These are phyloP conservation scores for Penicillium olsonii DNA, from an alignment of 2,329 filamentous ascomycete genomes.

Conservation along the genomic window DNA sequence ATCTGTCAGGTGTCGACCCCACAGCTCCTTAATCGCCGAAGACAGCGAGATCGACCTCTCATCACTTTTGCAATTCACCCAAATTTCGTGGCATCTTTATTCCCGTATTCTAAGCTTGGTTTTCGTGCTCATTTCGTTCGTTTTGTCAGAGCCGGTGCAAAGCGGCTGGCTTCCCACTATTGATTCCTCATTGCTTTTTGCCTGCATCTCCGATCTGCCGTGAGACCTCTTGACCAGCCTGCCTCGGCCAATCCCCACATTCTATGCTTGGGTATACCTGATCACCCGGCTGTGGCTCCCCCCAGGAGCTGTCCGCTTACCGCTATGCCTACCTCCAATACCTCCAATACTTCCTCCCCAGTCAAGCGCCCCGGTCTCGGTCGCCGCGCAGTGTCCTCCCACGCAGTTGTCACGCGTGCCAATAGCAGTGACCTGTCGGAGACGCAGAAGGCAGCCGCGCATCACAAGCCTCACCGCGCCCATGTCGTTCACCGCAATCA, in stretches of 20 bases:
- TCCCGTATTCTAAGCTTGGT: neutral
- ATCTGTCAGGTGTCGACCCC: neutral
- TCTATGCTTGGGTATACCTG: constrained; percentile 22
- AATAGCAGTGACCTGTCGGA: constrained; percentile 34
- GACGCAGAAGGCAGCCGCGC: constrained; percentile 33
- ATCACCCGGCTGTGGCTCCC: constrained; percentile 22
- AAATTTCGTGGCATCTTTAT: neutral
- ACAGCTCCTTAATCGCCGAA: constrained; percentile 17
- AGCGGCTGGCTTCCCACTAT: constrained; percentile 15
- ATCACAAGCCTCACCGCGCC: constrained; percentile 42
- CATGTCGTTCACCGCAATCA: constrained; percentile 48
- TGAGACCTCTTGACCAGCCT: constrained; percentile 22
- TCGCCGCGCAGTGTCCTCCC: constrained; percentile 43
- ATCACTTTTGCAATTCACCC: constrained; percentile 6
- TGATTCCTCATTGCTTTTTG: constrained; percentile 25
- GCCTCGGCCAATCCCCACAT: constrained; percentile 28
- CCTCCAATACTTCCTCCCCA: constrained; percentile 36
- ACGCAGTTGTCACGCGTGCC: constrained; percentile 41
- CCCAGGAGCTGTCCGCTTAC: constrained; percentile 16
- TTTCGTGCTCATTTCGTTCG: neutral
- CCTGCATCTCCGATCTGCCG: constrained; percentile 26
- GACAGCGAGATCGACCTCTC: constrained; percentile 18
- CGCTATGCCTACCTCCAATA: constrained; percentile 25
- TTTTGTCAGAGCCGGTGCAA: constrained; percentile 2
- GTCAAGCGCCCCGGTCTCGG: constrained; percentile 43